Base-by-base conservation (phyloP, 129 eudicot species). In the Arctium minus region DNA sequence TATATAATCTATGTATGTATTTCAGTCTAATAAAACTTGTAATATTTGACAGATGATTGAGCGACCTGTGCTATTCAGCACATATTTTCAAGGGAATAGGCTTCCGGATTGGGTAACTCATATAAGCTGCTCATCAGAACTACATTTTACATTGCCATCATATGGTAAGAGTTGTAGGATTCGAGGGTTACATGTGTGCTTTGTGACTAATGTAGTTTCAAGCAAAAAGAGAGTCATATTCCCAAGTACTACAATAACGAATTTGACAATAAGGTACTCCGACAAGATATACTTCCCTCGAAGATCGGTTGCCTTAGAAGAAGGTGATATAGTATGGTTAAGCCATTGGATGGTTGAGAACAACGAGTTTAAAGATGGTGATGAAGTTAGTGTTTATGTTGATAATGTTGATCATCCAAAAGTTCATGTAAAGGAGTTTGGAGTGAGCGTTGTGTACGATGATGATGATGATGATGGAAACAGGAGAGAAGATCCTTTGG, bases 1-100 rank as follows among this genome's bases (percentile, higher is more conserved):
- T 22, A 22, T 22, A 22, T 22, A 22, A 5, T 30, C 5, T 42
- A 5, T 13, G n/a, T 33, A 4, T 53, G 48, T 36, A 12, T 33
- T 76, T 50, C 44, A 15, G 53, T 6, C 9, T 53, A 53, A 8
- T 31, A 46, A 17, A 75, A 29, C 39, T 12, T 75, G 62, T 22
- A 22, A 0, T 31, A 10, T 10, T 27, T 53, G 6, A n/a, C 48
- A 62, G 75, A 37, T 50, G 15, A 4, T 13, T 6, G 37, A 38
- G n/a, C 79, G 78, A 11, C 32, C 4, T 78, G 67, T 36, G 36
- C 46, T 81, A 37, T 56, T 82, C 71, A 44, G 56, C 77, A 68
- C 81, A 42, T 62, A 46, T 74, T 22, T 74, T 75, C 85, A 67
- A 7, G 80, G 85, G 56, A 64, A 39, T 7, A 18, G n/a, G 48